Evolutionary conservation across 495 filamentous ascomycete genomes (phyloP), one percentile per base, ranked within the genome.

Genomic region (Cercophora samala): DNA sequence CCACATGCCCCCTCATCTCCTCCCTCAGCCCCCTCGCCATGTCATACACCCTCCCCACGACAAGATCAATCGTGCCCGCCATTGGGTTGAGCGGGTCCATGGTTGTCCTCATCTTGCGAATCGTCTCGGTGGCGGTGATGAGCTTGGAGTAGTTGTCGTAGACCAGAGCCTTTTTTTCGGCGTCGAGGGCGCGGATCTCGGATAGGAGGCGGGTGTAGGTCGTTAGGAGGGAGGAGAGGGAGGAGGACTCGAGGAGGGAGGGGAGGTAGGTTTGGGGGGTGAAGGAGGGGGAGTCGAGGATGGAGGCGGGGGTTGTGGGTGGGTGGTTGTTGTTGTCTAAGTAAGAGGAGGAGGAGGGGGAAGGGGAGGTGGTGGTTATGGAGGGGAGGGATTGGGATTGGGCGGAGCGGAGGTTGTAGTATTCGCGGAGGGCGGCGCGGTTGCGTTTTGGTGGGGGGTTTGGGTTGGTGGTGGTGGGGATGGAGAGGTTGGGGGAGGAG

Each of bases 111-210:
- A 93, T 93, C 78, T 79, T 69, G 24, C 91, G 85, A 73, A 99
- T 99, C 15, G 94, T 98, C 76, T 97, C 93, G 17, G 96, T 97
- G 18, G 95, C 95, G 19, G 87, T 86, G 68, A 99, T 97, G 72
- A 99, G 80, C 81, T 97, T 98, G 68, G 88, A 91, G 77, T 97
- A 99, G 76, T 99, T 99, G 76, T 99, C 95, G 76, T 99, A 99
- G 4, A 99, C 95, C 53, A 99, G 81, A 23, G 95, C 93, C 78
- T 99, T 99, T 72, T 92, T 88, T 81, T 99, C 95, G 22, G 94
- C 93, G 73, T 98, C 95, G 19, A 98, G 83, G 1, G 90, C 91
- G 23, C 93, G 83, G 46, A 97, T 95, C 75, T 98, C 95, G 70
- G 81, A 78, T 11, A 93, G 78, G 42, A 93, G 77, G 6, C 83